Conservation (phyloP, 345 rosid species). For the Rhizophora apiculata region DNA sequence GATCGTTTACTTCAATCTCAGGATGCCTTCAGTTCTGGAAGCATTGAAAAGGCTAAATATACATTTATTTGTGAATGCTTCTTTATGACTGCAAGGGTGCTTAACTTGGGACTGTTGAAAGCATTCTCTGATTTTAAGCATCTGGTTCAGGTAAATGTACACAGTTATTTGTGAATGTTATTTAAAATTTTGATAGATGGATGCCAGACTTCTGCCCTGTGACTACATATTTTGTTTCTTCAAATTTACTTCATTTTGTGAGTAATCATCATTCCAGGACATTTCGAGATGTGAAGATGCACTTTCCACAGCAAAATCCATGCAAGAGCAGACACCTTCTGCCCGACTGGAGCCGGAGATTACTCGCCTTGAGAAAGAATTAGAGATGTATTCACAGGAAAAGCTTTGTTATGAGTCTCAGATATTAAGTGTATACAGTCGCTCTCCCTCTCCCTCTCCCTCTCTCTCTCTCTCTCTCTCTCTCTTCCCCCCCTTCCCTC, state of each 20-base stretch:
- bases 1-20: conserved; percentile 64
- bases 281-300: conserved; percentile 79
- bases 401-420: conserved; percentile 95
- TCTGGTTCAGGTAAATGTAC: conserved; percentile 73
- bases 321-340: conserved; percentile 71
- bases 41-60: conserved; percentile 43
- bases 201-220: background rate
- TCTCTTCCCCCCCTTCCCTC: background rate
- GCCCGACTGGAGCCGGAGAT: conserved; percentile 65
- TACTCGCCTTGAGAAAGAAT: conserved; percentile 68
- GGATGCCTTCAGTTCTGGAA: conserved; percentile 72
- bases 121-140: conserved; percentile 97
- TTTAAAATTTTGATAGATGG: background rate
- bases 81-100: conserved; percentile 98
- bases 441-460: background rate
- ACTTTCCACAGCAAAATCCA: conserved; percentile 59
- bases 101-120: conserved; percentile 88
- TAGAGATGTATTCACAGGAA: conserved; percentile 76
- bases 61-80: conserved; percentile 91
- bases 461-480: conserved; percentile 12
- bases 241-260: background rate
- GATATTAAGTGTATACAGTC: conserved; percentile 66
- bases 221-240: background rate
- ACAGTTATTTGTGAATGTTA: background rate
- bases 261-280: conserved; percentile 43